Base-by-base conservation (phyloP, 176 grass and related monocot species). In the Paspalum notatum region DNA sequence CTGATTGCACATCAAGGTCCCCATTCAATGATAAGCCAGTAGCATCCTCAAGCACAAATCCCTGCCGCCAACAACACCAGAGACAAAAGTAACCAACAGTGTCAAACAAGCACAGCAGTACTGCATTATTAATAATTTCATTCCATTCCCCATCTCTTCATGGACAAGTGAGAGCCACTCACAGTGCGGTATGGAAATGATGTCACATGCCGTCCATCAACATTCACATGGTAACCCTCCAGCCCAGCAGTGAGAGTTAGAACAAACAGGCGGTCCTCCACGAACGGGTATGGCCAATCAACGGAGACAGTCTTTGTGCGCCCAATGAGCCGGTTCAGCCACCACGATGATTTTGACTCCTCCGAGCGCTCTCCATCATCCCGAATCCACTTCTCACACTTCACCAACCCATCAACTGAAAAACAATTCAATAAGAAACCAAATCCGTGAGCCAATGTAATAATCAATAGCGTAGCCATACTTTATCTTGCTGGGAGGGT, bases 151-250 rank as follows among this genome's bases (percentile, higher is more conserved):
- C 39, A 32, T 48, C 47, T 56, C n/a, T 76, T 81, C 4, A 76
- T 43, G 50, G 47, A 38, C 66, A 43, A 32, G 12, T 11, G 16
- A 12, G 42, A 45, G 42, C 11, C 74, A 84, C 90, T 91, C 75
- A 99, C 97, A 44, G 93, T 93, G 64, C 86, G 97, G 66, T 96
- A 93, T 59, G 93, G 97, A 44, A 99, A 99, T 70, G 97, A 99
- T 27, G 97, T 90, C 51, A 96, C 79, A 45, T 96, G 97, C 24
- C 93, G 76, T 1, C 97, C 97, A 37, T 93, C 93, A 51, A 99
- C 91, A 83, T 90, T 96, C 10, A 96, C 84, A 88, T 99, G 97
- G 66, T 93, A 99, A 73, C 97, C 97, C 79, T 99, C 97, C 47
- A 99, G 85, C 41, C 97, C 97, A 74, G 97, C 93, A 46, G 82